A percentile compares a stretch with the other conserved stretches of the same genome.
Evolutionary conservation across 1,284 basidiomycete species (phyloP).

Genomic region (Tremellales sp.): DNA sequence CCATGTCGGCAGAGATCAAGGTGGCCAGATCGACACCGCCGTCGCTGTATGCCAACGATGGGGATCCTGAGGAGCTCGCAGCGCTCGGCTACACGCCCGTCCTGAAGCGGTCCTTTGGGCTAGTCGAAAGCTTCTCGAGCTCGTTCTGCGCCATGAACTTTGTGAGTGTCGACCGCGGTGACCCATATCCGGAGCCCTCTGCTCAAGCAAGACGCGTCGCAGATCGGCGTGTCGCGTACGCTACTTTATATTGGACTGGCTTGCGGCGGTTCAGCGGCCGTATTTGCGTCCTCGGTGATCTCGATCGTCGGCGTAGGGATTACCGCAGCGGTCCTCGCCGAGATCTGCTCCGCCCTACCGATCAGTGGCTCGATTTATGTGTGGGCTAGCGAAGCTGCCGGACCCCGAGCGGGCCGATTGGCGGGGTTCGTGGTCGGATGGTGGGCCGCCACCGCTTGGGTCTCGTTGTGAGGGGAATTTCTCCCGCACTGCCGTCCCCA

Average conservation of each 20-base stretch:
- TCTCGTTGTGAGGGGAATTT: too few species aligned
- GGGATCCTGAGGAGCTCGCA: too few species aligned
- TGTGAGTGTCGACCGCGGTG: too few species aligned
- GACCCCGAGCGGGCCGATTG: slow-evolving; percentile 1
- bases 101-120: slow-evolving; percentile 8
- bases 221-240: slow-evolving; percentile 77
- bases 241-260: slow-evolving; percentile 71
- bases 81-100: slow-evolving; percentile 7
- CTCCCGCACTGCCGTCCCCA: too few species aligned
- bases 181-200: too few species aligned
- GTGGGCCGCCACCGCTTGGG: slow-evolving; percentile 3
- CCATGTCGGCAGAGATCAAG: too few species aligned
- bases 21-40: too few species aligned
- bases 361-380: slow-evolving; percentile 56
- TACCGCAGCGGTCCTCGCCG: slow-evolving; percentile 74
- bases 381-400: slow-evolving; percentile 5
- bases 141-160: slow-evolving; percentile 81
- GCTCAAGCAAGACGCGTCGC: too few species aligned
- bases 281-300: slow-evolving; percentile 39
- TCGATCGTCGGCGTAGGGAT: slow-evolving; percentile 46
- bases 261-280: slow-evolving; percentile 75
- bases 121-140: slow-evolving; percentile 58
- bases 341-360: slow-evolving; percentile 77
- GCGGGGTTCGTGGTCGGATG: slow-evolving; percentile 7
- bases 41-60: background rate